phyloP scores from a whole-genome alignment of 1,139 yeast genomes.

The Sugiyamaella japonica region DNA sequence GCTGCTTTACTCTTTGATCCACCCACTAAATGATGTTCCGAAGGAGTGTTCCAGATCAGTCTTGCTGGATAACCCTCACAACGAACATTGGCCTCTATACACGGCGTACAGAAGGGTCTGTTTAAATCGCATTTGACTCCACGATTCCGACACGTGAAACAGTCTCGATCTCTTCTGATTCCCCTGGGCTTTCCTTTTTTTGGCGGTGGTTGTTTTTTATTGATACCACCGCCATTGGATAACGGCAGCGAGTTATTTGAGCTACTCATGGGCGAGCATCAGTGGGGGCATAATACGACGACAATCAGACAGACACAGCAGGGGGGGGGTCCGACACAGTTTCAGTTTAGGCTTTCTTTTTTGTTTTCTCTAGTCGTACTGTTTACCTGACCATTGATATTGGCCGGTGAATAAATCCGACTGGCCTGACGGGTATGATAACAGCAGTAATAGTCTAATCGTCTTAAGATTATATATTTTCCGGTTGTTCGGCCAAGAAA shows the following conservation, averaged over 20 bases:
- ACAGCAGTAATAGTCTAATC: no score
- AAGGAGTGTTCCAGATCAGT: constrained; percentile 25
- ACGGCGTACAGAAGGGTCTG: constrained; percentile 29
- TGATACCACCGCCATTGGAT: neutral
- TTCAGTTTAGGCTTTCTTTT: neutral
- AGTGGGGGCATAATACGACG: neutral
- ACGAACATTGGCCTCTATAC: constrained; percentile 24
- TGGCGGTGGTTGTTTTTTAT: constrained; percentile 6
- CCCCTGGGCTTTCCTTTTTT: constrained; percentile 32
- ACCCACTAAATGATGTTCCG: constrained; percentile 6
- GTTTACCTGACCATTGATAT: no score
- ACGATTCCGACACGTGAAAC: constrained; percentile 30
- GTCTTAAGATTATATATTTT: no score
- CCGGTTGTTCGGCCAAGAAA: no score
- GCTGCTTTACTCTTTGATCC: neutral
- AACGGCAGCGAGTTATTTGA: neutral
- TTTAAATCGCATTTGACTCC: constrained; percentile 32
- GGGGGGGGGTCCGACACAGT: no score
- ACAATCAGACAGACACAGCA: neutral
- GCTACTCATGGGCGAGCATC: constrained; percentile 6
- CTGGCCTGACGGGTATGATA: no score
- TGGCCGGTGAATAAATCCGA: no score
- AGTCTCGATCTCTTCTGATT: constrained; percentile 30
- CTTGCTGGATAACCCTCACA: constrained; percentile 32
- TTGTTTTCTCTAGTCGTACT: neutral